A percentile compares a stretch with the other conserved stretches of the same genome.
phyloP scores from a whole-genome alignment of 1,284 basidiomycete species.

The Ustilago curta region DNA sequence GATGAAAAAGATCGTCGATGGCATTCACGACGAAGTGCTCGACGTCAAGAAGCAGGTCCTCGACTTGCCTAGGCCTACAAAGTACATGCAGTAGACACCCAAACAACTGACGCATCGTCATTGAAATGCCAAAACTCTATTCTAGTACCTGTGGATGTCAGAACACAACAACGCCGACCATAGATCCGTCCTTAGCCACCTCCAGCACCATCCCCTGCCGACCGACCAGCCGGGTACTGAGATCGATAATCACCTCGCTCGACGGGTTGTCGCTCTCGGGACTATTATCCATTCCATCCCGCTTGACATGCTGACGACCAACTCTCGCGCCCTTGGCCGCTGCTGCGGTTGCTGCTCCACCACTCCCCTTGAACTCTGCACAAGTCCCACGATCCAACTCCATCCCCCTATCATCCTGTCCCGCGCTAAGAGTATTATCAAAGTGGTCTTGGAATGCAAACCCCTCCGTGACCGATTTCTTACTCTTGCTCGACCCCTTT shows the following conservation, averaged over 20 bases:
- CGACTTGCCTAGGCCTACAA: conserved; percentile 48
- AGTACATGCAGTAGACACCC: conserved; percentile 47
- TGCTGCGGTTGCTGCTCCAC: background rate
- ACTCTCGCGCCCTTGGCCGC: background rate
- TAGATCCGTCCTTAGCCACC: conserved; percentile 37
- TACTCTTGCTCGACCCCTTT: conserved; percentile 11
- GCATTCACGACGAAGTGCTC: conserved; percentile 51
- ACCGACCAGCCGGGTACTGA: conserved; percentile 40
- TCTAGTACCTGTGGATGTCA: background rate
- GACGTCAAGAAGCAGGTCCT: conserved; percentile 50
- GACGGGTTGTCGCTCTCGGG: conserved; percentile 21
- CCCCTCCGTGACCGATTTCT: background rate
- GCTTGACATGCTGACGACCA: conserved; percentile 12
- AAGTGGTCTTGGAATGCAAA: conserved; percentile 42
- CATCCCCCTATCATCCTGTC: conserved; percentile 40
- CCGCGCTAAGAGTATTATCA: conserved; percentile 27
- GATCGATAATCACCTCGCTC: conserved; percentile 40
- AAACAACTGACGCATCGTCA: background rate
- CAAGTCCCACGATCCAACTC: conserved; percentile 48
- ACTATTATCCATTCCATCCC: conserved; percentile 14
- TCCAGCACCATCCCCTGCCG: conserved; percentile 44
- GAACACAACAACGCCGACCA: conserved; percentile 47
- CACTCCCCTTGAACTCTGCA: conserved; percentile 34
- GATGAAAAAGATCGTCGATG: conserved; percentile 53
- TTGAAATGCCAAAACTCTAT: background rate